phyloP scores from a whole-genome alignment of 202 grass and related monocot genomes.

The Setaria viridis region DNA sequence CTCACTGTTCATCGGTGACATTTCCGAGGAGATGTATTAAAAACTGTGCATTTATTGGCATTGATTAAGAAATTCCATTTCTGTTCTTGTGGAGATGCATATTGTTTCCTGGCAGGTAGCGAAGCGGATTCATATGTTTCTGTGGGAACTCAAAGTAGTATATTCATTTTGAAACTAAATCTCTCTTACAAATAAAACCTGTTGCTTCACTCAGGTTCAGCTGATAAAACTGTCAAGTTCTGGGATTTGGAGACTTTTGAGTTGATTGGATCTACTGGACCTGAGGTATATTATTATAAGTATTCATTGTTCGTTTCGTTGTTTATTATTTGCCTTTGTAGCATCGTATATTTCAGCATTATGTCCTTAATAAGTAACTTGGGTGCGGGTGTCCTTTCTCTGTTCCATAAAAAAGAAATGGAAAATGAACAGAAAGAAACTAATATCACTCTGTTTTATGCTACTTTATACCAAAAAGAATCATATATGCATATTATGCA shows the following conservation, averaged over 20 bases:
- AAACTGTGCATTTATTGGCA: constrained; percentile 22
- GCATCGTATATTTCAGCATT: background rate
- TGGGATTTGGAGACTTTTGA: constrained; percentile 99
- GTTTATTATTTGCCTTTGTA: constrained; percentile 13
- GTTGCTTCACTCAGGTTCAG: constrained; percentile 72
- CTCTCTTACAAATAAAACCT: constrained; percentile 33
- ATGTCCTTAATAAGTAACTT: constrained; percentile 20
- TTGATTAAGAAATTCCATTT: constrained; percentile 36
- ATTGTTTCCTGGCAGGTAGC: background rate
- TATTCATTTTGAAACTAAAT: constrained; percentile 34
- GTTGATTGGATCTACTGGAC: constrained; percentile 90
- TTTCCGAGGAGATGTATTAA: background rate
- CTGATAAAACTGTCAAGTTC: constrained; percentile 97
- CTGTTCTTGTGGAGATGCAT: background rate
- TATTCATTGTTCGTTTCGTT: background rate
- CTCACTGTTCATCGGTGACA: background rate
- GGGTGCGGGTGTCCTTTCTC: background rate
- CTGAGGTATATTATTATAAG: constrained; percentile 70
- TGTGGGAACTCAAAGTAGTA: constrained; percentile 19
- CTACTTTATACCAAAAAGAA: background rate
- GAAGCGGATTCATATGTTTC: constrained; percentile 16
- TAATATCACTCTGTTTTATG: constrained; percentile 15
- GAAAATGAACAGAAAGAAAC: background rate
- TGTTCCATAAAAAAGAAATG: constrained; percentile 27
- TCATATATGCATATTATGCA: constrained; percentile 9